phyloP scores from a whole-genome alignment of 345 rosid genomes.

The Carallia pectinifolia region DNA sequence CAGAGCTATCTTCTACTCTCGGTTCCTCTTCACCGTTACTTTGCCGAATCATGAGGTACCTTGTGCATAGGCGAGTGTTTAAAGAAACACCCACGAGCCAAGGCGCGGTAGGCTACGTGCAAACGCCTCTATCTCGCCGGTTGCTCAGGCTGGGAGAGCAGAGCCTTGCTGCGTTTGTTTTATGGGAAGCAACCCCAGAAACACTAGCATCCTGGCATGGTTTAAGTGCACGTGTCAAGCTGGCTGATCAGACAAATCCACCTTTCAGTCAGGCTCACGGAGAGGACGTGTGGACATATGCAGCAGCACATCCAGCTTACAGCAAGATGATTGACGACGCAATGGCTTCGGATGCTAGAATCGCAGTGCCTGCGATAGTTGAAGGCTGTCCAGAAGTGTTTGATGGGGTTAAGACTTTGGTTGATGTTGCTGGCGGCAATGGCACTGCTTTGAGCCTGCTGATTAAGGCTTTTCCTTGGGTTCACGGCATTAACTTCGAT shows the following conservation, averaged over 20 bases:
- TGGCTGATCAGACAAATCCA: slow-evolving; percentile 4
- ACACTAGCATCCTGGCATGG: slow-evolving; percentile 62
- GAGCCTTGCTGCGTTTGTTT: slow-evolving; percentile 40
- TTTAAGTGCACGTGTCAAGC: slow-evolving; percentile 41
- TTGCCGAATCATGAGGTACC: slow-evolving; percentile 60
- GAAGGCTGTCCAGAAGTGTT: slow-evolving; percentile 48
- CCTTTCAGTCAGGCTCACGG: slow-evolving; percentile 56
- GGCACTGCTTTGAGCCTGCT: slow-evolving; percentile 53
- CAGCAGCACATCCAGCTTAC: slow-evolving; percentile 35
- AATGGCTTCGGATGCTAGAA: slow-evolving; percentile 62
- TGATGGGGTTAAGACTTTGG: slow-evolving; percentile 50
- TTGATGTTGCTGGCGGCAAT: slow-evolving; percentile 73
- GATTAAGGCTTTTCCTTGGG: slow-evolving; percentile 57
- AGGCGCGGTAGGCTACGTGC: slow-evolving; percentile 31
- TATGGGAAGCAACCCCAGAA: slow-evolving; percentile 44
- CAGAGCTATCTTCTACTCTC: slow-evolving; percentile 48
- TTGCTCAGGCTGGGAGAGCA: slow-evolving; percentile 37
- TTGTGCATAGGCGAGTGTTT: slow-evolving; percentile 48
- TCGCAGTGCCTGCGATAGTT: slow-evolving; percentile 32
- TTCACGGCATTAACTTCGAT: slow-evolving; percentile 67
- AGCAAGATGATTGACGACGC: slow-evolving; percentile 50
- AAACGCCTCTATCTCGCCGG: slow-evolving; percentile 61
- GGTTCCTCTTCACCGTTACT: slow-evolving; percentile 50
- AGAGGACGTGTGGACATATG: slow-evolving; percentile 45
- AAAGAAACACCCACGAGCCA: slow-evolving; percentile 29